Evolutionary conservation across 2,329 filamentous ascomycete species (phyloP), one percentile per base, ranked within the genome.

Genomic region (Zasmidium angulare): DNA sequence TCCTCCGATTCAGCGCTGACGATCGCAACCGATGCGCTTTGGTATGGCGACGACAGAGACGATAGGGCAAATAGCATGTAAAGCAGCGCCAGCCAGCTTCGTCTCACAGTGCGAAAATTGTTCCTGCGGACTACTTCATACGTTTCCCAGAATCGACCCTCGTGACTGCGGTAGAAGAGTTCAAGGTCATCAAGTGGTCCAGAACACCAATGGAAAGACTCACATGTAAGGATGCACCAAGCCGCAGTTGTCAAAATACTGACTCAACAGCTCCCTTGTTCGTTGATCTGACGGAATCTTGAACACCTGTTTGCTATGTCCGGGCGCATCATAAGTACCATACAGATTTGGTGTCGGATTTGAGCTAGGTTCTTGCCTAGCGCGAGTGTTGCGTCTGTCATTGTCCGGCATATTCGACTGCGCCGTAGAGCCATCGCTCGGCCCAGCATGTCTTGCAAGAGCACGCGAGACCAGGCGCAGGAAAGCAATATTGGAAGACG

Each of bases 401-500:
- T 19, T 7, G 7, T 43, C 36, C 3, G 36, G 14, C 3, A 43
- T 19, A 17, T 43, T 43, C 12, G 36, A 19, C 36, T 19, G n/a
- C 17, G 21, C 51, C 23, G 46, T 47, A 3, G 47, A 56, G 2
- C 29, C 53, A 40, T 23, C 17, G 10, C 47, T 40, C 19, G 47
- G 46, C 12, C 56, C 47, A 1, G 53, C 21, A 21, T 24, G n/a
- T 47, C 50, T 61, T 6, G 50, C 50, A 31, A 61, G 48, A 20
- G 50, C 46, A 12, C 50, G 50, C 1, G 54, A 57, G n/a, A 61
- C 59, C 10, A 51, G 31, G 19, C 55, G 59, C n/a, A 61, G 29
- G 21, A 61, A 61, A 11, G 59, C 54, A 21, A 61, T 61, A 31
- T 61, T 61, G n/a, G 55, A 61, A 17, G 59, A 61, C n/a, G 59